These are phyloP conservation scores for Microdochium bolleyi DNA, from an alignment of 2,329 filamentous ascomycete genomes.

Conservation along the genomic window DNA sequence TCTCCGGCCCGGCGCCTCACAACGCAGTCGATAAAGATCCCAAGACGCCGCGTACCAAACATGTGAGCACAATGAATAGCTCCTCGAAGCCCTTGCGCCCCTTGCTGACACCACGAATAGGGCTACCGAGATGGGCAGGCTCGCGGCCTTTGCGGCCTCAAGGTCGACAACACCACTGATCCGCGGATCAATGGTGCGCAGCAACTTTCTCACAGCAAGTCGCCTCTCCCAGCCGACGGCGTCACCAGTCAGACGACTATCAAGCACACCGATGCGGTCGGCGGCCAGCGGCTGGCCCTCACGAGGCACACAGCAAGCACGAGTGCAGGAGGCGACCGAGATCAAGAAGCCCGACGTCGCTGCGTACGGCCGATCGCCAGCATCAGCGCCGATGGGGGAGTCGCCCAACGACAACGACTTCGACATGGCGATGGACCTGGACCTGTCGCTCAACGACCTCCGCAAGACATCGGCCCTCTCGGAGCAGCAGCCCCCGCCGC, in stretches of 20 bases:
- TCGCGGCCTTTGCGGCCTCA: conserved; percentile 11
- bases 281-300: background rate
- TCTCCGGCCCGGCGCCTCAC: background rate
- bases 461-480: conserved; percentile 9
- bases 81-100: background rate
- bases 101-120: conserved; percentile 4
- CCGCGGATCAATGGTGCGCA: conserved; percentile 8
- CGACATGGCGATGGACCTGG: conserved; percentile 16
- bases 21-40: background rate
- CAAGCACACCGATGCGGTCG: conserved; percentile 5
- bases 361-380: conserved; percentile 5
- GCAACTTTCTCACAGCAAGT: conserved; percentile 2
- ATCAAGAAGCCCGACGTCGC: conserved; percentile 13
- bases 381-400: background rate
- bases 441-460: conserved; percentile 11
- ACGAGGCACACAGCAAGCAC: background rate
- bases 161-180: conserved; percentile 12
- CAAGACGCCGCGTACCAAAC: background rate
- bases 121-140: conserved; percentile 15
- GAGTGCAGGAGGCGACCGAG: conserved; percentile 1
- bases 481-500: conserved; percentile 3
- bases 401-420: conserved; percentile 1
- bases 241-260: conserved; percentile 6
- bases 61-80: conserved; percentile 11
- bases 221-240: background rate